phyloP scores from a whole-genome alignment of 2,329 filamentous ascomycete species.

The Colletotrichum sp. region DNA sequence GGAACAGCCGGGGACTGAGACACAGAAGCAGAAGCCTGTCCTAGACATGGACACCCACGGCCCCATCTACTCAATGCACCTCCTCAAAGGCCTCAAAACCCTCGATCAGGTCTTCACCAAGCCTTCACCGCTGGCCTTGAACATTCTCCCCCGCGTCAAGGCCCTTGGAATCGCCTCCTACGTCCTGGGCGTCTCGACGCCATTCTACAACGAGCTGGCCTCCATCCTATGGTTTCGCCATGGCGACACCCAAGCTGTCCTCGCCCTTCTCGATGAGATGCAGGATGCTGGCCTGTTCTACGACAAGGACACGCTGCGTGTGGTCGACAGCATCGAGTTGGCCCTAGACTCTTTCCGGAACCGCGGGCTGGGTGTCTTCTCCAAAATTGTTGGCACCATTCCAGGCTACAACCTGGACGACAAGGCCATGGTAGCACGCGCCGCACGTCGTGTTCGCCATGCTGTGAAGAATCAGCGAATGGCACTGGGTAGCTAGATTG shows the following conservation, averaged over 20 bases:
- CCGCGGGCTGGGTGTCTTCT: slow-evolving; percentile 14
- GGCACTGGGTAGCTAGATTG: neutral
- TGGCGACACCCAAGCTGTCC: slow-evolving; percentile 60
- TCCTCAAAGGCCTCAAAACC: slow-evolving; percentile 61
- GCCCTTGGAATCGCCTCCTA: slow-evolving; percentile 72
- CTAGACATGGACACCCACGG: slow-evolving; percentile 63
- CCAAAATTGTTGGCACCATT: slow-evolving; percentile 15
- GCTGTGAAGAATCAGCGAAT: neutral
- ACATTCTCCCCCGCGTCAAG: slow-evolving; percentile 71
- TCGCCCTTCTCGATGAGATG: slow-evolving; percentile 70
- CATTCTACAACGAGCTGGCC: slow-evolving; percentile 73
- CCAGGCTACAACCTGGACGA: slow-evolving; percentile 21
- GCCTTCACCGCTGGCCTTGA: slow-evolving; percentile 63
- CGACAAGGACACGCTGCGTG: slow-evolving; percentile 50
- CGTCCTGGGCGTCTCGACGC: slow-evolving; percentile 72
- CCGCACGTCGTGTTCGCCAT: slow-evolving; percentile 1
- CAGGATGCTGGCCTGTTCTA: slow-evolving; percentile 64
- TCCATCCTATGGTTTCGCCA: slow-evolving; percentile 65
- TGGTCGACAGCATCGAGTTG: slow-evolving; percentile 38
- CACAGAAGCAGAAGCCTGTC: slow-evolving; percentile 23
- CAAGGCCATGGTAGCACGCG: slow-evolving; percentile 11
- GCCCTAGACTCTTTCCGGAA: slow-evolving; percentile 27
- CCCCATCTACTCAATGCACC: slow-evolving; percentile 67
- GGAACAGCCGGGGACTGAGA: neutral
- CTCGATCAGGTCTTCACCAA: slow-evolving; percentile 62